A percentile compares a stretch with the other conserved stretches of the same genome.
These are phyloP conservation scores for Globisporangium spinosum DNA, from an alignment of 352 stramenopile species.

Conservation along the genomic window DNA sequence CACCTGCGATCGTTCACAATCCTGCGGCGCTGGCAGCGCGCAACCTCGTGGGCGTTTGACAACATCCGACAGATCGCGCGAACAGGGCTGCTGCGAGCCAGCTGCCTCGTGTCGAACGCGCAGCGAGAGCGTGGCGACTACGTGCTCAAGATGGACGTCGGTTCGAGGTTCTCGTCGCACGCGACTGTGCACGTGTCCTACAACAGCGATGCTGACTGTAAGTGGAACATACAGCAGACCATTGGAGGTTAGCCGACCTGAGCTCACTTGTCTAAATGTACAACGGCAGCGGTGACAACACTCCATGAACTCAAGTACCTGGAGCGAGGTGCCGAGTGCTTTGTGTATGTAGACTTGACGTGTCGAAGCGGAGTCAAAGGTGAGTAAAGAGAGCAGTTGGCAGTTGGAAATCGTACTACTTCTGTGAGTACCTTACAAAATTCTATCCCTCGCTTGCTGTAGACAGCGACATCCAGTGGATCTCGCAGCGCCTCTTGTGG, in stretches of 20 bases:
- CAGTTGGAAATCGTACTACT: not conserved
- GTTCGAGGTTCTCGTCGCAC: slow-evolving; percentile 46
- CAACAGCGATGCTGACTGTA: slow-evolving; percentile 72
- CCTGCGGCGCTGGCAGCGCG: slow-evolving; percentile 29
- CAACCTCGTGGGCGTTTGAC: slow-evolving; percentile 25
- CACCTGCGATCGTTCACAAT: slow-evolving; percentile 34
- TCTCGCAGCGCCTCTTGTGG: slow-evolving; percentile 46
- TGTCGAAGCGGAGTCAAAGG: slow-evolving; percentile 51
- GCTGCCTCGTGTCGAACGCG: slow-evolving; percentile 31
- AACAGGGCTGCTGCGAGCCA: slow-evolving; percentile 45
- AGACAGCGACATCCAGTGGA: slow-evolving; percentile 46
- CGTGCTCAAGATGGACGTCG: slow-evolving; percentile 60
- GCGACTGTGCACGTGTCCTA: slow-evolving; percentile 52
- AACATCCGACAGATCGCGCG: slow-evolving; percentile 33
- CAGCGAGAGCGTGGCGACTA: slow-evolving; percentile 55
- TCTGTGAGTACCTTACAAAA: not conserved
- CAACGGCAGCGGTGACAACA: slow-evolving; percentile 41
- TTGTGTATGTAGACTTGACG: slow-evolving; percentile 55
- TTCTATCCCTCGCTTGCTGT: not conserved
- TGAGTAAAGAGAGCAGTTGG: slow-evolving; percentile 13
- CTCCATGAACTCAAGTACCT: slow-evolving; percentile 74
- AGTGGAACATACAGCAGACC: not conserved
- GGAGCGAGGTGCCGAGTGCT: slow-evolving; percentile 65
- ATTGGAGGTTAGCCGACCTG: not conserved
- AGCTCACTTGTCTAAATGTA: not conserved